Evolutionary conservation across 805 yeast species (phyloP), one percentile per base, ranked within the genome.

Genomic region (Wickerhamomyces mucosus): DNA sequence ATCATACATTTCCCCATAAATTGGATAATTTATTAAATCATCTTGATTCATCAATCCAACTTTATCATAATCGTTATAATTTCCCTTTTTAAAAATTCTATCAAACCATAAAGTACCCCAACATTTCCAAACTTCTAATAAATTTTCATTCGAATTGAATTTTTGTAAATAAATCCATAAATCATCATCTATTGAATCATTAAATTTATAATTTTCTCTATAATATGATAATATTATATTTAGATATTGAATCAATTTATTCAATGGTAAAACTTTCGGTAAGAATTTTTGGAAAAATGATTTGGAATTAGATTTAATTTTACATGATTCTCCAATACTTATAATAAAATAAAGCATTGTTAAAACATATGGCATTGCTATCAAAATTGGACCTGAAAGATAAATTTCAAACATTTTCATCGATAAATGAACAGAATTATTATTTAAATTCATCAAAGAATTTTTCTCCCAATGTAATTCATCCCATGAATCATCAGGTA

Each of bases 101-200:
- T 81, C 88, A 55, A 72, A 82, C 89, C 92, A 81, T 26, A 82
- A 50, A 0, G 85, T 70, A 3, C 94, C 94, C 85, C 89, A 80
- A 46, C 86, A 75, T 48, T 76, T 77, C 88, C 88, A 81, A 15
- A 76, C 79, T 53, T 82, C 94, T 26, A 81, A 74, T 30, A 81
- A 57, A 27, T 62, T 69, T 49, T 80, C 89, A 48, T 71, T 66
- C 29, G 69, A 61, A 40, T 72, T 65, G 43, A 73, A 75, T 6
- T 6, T 21, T 11, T 21, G 24, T 6, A 21, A 14, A 41, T 67
- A 51, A 5, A 63, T 58, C n/a, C 78, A 28, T 37, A 46, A 45
- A 9, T 39, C 36, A 38, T 42, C 45, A 45, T 50, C 26, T 25
- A 44, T 35, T 27, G 41, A 47, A 26, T 44, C 43, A 18, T 32